Evolutionary conservation across 2,329 filamentous ascomycete species (phyloP), one percentile per base, ranked within the genome.

Genomic region (Tricladium varicosporioides): DNA sequence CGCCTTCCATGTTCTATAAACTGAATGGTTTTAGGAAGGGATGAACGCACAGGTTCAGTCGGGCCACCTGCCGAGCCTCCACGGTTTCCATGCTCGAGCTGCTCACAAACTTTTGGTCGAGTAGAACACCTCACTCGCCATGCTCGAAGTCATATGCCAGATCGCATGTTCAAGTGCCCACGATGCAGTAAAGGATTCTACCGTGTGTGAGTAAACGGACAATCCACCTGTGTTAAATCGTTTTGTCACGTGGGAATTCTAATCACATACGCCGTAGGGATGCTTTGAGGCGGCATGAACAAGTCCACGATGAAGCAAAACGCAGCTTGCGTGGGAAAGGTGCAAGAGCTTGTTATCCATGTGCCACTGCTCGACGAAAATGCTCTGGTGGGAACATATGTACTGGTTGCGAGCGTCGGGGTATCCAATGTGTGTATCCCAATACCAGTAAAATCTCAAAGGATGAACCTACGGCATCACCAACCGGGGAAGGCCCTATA

Each of bases 281-380:
- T 59, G 63, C 65, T n/a, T 54, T 67, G 31, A 56, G 60, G 42
- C 54, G 65, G 27, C 65, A 67, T 57, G 65, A 67, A 51, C 57
- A 57, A 36, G 46, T 62, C 2, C 64, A 67, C 31, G 62, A 57
- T 32, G 58, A 65, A 49, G 60, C 65, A 1, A 62, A 57, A 54
- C 43, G 63, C 48, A 64, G 57, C 43, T 31, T 32, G 18, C 61
- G 65, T 48, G 58, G 53, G 0, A 65, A 57, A 53, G 62, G 63
- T 10, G 49, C 44, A 32, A 48, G 65, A 48, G 65, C 65, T 19
- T 67, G 65, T 54, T 19, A 58, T 40, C 31, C 61, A 27, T 67
- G 65, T 51, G 64, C 61, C 7, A 46, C 40, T 36, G 63, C 57
- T 27, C 40, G 65, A 50, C 56, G 61, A 45, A 66, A 63, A 55